Conservation (phyloP, 306 rosid species). For the Inga laurina region DNA sequence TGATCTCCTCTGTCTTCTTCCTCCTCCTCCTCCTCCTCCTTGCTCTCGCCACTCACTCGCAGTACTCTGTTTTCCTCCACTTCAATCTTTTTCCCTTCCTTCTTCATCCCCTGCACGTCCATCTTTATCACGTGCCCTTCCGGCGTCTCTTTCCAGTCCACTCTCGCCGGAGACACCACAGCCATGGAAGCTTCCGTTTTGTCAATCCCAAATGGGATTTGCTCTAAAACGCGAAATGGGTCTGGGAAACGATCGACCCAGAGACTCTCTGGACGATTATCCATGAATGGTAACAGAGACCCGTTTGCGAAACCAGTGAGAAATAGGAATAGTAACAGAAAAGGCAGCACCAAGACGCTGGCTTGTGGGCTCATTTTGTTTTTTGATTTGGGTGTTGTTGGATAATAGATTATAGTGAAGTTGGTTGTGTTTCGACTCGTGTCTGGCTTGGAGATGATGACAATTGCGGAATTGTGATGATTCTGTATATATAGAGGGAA, state of each 20-base stretch:
- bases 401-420: not conserved
- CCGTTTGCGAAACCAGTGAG: conserved; percentile 35
- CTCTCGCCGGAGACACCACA: conserved; percentile 48
- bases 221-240: conserved; percentile 64
- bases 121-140: conserved; percentile 62
- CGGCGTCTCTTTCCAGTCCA: conserved; percentile 74
- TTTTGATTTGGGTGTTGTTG: not conserved
- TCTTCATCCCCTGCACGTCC: conserved; percentile 66
- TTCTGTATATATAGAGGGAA: not conserved
- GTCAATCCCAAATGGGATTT: conserved; percentile 52
- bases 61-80: conserved; percentile 58
- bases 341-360: not conserved
- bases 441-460: not conserved
- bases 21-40: conserved; percentile 57
- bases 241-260: conserved; percentile 51
- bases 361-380: conserved; percentile 44
- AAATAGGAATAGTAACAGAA: conserved; percentile 28
- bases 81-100: conserved; percentile 64
- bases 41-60: conserved; percentile 72
- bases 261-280: conserved; percentile 40
- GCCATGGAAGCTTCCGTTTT: conserved; percentile 35
- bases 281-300: conserved; percentile 54
- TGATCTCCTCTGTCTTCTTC: conserved; percentile 54
- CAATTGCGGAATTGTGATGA: not conserved
- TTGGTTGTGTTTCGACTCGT: not conserved